A percentile compares a stretch with the other conserved stretches of the same genome.
These are phyloP conservation scores for Camellia oleifera DNA, from an alignment of 179 eudicot species.

Conservation along the genomic window DNA sequence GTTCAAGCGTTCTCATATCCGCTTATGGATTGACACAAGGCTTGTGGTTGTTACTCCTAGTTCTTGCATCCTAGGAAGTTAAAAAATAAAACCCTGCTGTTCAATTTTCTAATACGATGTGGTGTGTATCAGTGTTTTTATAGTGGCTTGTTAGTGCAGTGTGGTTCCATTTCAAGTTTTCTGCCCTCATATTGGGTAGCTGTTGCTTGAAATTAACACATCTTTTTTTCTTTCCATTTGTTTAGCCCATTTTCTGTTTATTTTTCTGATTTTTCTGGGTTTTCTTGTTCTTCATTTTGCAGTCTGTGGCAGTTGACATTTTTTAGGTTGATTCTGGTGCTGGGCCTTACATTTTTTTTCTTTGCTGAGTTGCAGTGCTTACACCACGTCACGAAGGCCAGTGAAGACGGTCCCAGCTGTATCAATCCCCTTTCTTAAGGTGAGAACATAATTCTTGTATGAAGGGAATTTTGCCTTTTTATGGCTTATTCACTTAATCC, in stretches of 20 bases:
- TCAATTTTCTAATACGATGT: neutral
- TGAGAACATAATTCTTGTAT: conserved; percentile 20
- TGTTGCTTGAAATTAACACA: neutral
- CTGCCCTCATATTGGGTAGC: neutral
- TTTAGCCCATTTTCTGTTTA: neutral
- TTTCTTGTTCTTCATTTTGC: neutral
- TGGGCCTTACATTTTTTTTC: conserved; percentile 13
- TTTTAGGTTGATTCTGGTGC: conserved; percentile 5
- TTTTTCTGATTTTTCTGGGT: neutral
- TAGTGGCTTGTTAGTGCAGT: neutral
- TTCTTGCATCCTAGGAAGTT: conserved; percentile 3
- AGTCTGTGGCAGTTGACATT: neutral
- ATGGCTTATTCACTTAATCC: neutral
- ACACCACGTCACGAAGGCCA: conserved; percentile 39
- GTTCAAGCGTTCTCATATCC: neutral
- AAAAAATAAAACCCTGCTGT: neutral
- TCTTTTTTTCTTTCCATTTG: neutral
- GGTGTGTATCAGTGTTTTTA: neutral
- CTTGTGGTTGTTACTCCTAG: neutral
- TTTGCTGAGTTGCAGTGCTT: conserved; percentile 38
- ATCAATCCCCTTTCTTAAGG: conserved; percentile 25
- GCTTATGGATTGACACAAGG: neutral
- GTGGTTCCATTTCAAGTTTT: neutral
- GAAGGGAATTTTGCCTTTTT: neutral
- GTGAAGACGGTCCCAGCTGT: conserved; percentile 39